These are phyloP conservation scores for Globisporangium mamillatum DNA, from an alignment of 352 stramenopile species.

Conservation along the genomic window DNA sequence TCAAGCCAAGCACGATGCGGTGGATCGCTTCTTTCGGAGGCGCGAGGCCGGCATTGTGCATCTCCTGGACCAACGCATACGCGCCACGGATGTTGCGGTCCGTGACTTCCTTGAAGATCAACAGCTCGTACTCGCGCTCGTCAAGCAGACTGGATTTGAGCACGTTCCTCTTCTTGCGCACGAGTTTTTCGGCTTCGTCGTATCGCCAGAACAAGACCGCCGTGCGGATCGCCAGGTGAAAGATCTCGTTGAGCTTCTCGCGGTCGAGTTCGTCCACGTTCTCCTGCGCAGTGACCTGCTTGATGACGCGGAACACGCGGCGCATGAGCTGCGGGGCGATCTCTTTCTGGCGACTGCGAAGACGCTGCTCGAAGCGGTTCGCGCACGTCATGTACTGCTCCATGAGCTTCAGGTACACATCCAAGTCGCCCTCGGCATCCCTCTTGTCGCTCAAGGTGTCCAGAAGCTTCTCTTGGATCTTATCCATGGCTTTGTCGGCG, in stretches of 20 bases:
- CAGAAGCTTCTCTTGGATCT: conserved; percentile 45
- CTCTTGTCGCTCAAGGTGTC: conserved; percentile 20
- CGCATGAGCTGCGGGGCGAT: conserved; percentile 60
- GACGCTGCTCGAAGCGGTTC: conserved; percentile 50
- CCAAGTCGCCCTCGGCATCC: conserved; percentile 42
- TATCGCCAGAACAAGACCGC: conserved; percentile 58
- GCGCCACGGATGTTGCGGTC: conserved; percentile 45
- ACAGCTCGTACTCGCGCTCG: conserved; percentile 54
- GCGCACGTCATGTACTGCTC: conserved; percentile 77
- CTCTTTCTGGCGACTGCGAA: conserved; percentile 45
- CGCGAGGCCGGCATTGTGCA: conserved; percentile 73
- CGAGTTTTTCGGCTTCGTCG: conserved; percentile 48
- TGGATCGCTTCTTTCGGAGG: conserved; percentile 70
- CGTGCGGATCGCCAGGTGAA: conserved; percentile 54
- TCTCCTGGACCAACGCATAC: conserved; percentile 68
- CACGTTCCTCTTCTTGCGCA: conserved; percentile 53
- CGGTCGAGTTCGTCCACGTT: conserved; percentile 18
- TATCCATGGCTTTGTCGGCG: conserved; percentile 41
- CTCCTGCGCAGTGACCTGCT: conserved; percentile 28
- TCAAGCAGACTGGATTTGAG: conserved; percentile 26
- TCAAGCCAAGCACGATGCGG: conserved; percentile 56
- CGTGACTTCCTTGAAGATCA: conserved; percentile 64
- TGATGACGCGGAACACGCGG: conserved; percentile 61
- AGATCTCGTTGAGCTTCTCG: conserved; percentile 48
- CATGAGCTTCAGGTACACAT: conserved; percentile 59